These are phyloP conservation scores for Deakozyma indianensis DNA, from an alignment of 805 yeast species.

Conservation along the genomic window DNA sequence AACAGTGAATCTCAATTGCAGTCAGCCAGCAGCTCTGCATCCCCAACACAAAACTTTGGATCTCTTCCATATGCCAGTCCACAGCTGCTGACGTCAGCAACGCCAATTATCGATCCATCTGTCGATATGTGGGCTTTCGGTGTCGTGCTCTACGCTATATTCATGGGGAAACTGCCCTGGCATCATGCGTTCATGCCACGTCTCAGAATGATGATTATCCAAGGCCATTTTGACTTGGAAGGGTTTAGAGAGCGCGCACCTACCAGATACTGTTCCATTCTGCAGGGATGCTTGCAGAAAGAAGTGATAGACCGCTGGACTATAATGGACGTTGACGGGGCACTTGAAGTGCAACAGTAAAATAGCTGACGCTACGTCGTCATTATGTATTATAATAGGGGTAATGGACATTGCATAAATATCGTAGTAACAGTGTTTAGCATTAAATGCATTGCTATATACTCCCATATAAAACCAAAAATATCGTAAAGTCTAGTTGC, in stretches of 20 bases:
- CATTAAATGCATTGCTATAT: too few species aligned
- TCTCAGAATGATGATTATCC: conserved; percentile 53
- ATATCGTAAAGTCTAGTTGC: too few species aligned
- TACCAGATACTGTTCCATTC: not conserved
- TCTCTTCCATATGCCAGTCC: conserved; percentile 91
- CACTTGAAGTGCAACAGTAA: too few species aligned
- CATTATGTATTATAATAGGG: too few species aligned
- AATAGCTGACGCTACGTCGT: too few species aligned
- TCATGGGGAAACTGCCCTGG: conserved; percentile 66
- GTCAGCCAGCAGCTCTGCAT: not conserved
- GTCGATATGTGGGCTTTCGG: conserved; percentile 93
- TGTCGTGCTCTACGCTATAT: conserved; percentile 56
- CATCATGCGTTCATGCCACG: conserved; percentile 74
- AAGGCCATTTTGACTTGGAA: conserved; percentile 44
- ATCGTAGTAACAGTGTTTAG: too few species aligned
- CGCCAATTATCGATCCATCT: conserved; percentile 41
- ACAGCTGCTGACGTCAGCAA: conserved; percentile 52
- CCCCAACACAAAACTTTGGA: conserved; percentile 27
- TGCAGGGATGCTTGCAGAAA: conserved; percentile 1
- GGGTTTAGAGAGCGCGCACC: conserved; percentile 19
- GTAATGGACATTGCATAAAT: too few species aligned
- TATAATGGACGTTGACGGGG: not conserved
- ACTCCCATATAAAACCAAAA: too few species aligned
- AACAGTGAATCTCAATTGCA: not conserved
- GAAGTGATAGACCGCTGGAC: not conserved